A percentile compares a stretch with the other conserved stretches of the same genome.
Evolutionary conservation across 129 eudicot species (phyloP).

Genomic region (Saposhnikovia divaricata): DNA sequence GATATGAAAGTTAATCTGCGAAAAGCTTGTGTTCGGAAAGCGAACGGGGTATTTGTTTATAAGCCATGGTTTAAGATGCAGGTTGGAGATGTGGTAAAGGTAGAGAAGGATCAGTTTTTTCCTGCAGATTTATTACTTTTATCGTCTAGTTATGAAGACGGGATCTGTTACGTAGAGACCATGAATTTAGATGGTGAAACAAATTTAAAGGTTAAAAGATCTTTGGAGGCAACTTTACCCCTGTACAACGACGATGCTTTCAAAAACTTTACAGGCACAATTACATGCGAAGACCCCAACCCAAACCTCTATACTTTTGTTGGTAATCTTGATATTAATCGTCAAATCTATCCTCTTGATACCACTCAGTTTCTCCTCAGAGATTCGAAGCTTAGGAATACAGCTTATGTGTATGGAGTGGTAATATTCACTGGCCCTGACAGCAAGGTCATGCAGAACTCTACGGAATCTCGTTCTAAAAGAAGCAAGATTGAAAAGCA

Average conservation of each 20-base stretch:
- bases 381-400: conserved; percentile 63
- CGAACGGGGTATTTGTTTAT: conserved; percentile 33
- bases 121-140: conserved; percentile 62
- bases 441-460: conserved; percentile 61
- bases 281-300: conserved; percentile 53
- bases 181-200: conserved; percentile 76
- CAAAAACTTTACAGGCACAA: conserved; percentile 39
- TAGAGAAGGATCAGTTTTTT: conserved; percentile 52
- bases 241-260: conserved; percentile 39
- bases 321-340: conserved; percentile 49
- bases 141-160: conserved; percentile 60
- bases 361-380: conserved; percentile 54
- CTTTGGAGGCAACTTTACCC: conserved; percentile 43
- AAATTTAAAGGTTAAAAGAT: conserved; percentile 54
- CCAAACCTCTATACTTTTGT: conserved; percentile 54
- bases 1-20: conserved; percentile 54
- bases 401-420: conserved; percentile 48
- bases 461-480: conserved; percentile 59
- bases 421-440: conserved; percentile 51
- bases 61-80: conserved; percentile 47
- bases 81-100: conserved; percentile 56
- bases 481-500: conserved; percentile 55
- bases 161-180: conserved; percentile 66
- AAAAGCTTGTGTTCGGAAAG: conserved; percentile 41
- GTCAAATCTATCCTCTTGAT: conserved; percentile 43